Evolutionary conservation across 176 grass and related monocot species (phyloP).

Genomic region (Zea mays): DNA sequence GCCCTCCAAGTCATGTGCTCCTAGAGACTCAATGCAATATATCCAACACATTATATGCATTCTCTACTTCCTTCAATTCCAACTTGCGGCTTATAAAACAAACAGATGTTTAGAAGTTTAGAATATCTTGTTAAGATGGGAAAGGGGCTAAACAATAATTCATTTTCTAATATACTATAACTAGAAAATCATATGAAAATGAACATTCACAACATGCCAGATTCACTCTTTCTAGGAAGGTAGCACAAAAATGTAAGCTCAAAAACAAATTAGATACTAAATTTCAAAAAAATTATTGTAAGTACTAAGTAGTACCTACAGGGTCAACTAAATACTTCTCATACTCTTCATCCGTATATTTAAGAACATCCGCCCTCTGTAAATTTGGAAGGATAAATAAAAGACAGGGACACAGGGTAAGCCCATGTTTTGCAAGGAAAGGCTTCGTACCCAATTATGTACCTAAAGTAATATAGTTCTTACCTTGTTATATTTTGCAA

Average conservation of each 20-base stretch:
- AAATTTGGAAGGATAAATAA: slow-evolving; percentile 41
- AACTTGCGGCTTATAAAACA: neutral
- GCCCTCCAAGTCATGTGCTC: too few species aligned
- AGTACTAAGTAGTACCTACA: slow-evolving; percentile 70
- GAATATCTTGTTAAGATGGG: neutral
- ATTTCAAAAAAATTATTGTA: slow-evolving; percentile 8
- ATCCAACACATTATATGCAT: too few species aligned
- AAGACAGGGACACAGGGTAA: slow-evolving; percentile 32
- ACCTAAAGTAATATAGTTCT: slow-evolving; percentile 17
- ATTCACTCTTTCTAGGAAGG: neutral
- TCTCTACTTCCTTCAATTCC: neutral
- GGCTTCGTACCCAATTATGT: neutral
- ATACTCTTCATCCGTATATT: slow-evolving; percentile 93
- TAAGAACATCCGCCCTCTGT: slow-evolving; percentile 85
- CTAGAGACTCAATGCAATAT: too few species aligned
- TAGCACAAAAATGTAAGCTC: neutral
- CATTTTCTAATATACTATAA: neutral
- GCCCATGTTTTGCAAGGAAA: neutral
- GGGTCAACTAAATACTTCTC: slow-evolving; percentile 93
- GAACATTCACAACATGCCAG: neutral
- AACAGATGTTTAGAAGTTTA: neutral
- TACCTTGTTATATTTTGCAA: slow-evolving; percentile 96
- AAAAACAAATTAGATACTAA: slow-evolving; percentile 13
- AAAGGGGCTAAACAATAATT: neutral
- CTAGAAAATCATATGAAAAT: neutral